Evolutionary conservation across 2,329 filamentous ascomycete genomes (phyloP).

Genomic region (Nectriaceae sp.): DNA sequence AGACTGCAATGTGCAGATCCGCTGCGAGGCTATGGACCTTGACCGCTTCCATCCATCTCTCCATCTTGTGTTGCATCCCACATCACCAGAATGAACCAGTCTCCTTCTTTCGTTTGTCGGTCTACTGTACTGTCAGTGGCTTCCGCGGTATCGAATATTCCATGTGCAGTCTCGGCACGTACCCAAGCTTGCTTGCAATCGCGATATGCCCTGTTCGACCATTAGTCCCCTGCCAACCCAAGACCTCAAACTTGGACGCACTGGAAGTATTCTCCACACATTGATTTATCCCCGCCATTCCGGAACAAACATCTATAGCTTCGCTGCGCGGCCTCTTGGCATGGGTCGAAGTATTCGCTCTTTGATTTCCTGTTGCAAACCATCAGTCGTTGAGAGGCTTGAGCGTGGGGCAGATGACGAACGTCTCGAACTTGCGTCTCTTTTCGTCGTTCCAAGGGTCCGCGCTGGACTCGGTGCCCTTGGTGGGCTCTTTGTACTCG

Average conservation of each 20-base stretch:
- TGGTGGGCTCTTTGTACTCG: slow-evolving; percentile 13
- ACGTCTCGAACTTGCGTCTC: slow-evolving; percentile 67
- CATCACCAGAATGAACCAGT: slow-evolving; percentile 19
- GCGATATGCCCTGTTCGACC: slow-evolving; percentile 73
- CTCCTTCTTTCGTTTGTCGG: slow-evolving; percentile 36
- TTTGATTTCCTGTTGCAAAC: slow-evolving; percentile 68
- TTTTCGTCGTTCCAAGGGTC: slow-evolving; percentile 60
- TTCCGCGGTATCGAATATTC: neutral
- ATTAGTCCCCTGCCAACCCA: slow-evolving; percentile 17
- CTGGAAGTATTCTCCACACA: slow-evolving; percentile 97
- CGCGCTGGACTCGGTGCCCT: slow-evolving; percentile 13
- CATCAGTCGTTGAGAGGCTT: slow-evolving; percentile 8
- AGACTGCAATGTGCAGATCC: neutral
- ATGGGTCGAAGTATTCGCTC: slow-evolving; percentile 93
- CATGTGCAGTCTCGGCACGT: slow-evolving; percentile 20
- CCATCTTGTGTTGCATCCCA: neutral
- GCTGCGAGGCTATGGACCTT: neutral
- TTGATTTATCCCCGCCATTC: slow-evolving; percentile 81
- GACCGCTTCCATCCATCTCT: too few species aligned
- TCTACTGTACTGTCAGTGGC: slow-evolving; percentile 23
- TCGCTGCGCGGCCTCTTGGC: slow-evolving; percentile 83
- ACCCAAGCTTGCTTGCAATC: slow-evolving; percentile 97
- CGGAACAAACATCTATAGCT: slow-evolving; percentile 88
- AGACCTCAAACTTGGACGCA: slow-evolving; percentile 46
- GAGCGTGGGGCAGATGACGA: slow-evolving; percentile 25